Evolutionary conservation across 1,284 basidiomycete species (phyloP).

Genomic region (Ustilago nuda): DNA sequence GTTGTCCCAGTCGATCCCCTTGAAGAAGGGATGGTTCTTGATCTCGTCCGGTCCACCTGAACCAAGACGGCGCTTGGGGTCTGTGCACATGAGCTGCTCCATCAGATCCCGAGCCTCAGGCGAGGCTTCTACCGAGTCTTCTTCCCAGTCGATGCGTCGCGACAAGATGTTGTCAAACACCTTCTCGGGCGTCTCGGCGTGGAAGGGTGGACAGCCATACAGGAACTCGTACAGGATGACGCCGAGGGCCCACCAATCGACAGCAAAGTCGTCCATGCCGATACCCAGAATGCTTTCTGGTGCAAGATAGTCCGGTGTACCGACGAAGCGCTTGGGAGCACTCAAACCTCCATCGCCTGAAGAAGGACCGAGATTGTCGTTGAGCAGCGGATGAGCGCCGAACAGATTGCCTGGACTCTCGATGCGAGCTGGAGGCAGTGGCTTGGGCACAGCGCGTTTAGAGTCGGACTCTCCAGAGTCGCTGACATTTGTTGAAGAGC

Average conservation of each 20-base stretch:
- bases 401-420: conserved; percentile 60
- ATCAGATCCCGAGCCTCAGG: conserved; percentile 91
- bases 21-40: conserved; percentile 90
- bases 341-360: conserved; percentile 74
- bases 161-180: conserved; percentile 99
- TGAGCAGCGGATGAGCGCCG: conserved; percentile 50
- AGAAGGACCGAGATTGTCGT: conserved; percentile 63
- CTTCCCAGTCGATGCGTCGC: conserved; percentile 94
- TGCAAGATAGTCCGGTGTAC: conserved; percentile 95
- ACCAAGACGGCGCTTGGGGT: conserved; percentile 84
- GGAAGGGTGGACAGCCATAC: conserved; percentile 96
- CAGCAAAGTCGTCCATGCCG: conserved; percentile 91
- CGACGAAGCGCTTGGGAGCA: conserved; percentile 76
- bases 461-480: conserved; percentile 59
- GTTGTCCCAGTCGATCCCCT: conserved; percentile 90
- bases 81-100: conserved; percentile 84
- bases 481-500: conserved; percentile 60
- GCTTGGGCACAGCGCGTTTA: conserved; percentile 36
- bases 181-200: conserved; percentile 93
- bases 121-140: conserved; percentile 88
- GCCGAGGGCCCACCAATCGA: conserved; percentile 99
- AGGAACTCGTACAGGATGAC: conserved; percentile 99
- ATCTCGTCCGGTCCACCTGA: conserved; percentile 91
- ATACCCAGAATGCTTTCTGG: conserved; percentile 96
- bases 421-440: conserved; percentile 49